These are phyloP conservation scores for Vitis riparia DNA, from an alignment of 164 flowering plant species.

Conservation along the genomic window DNA sequence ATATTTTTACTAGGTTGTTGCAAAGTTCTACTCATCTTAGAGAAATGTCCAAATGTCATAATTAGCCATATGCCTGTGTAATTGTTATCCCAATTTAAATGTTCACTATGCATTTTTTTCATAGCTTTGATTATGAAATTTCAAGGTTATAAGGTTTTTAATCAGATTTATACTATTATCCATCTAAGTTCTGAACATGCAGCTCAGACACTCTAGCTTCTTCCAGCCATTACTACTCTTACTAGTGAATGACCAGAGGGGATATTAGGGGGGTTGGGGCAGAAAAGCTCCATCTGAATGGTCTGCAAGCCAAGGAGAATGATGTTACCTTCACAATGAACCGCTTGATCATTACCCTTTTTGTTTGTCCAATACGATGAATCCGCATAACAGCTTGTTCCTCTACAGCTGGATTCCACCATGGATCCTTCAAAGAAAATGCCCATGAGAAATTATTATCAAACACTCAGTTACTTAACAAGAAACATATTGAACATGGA, in stretches of 20 bases:
- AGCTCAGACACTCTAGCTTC: neutral
- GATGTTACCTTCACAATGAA: conserved; percentile 85
- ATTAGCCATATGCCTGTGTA: neutral
- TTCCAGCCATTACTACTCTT: too few relatives aligned
- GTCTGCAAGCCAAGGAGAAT: neutral
- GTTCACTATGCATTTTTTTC: neutral
- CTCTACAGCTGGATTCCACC: conserved; percentile 99
- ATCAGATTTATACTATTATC: neutral
- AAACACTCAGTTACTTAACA: neutral
- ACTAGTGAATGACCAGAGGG: too few relatives aligned
- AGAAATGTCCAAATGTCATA: too few relatives aligned
- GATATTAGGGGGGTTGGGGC: too few relatives aligned
- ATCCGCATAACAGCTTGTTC: conserved; percentile 99
- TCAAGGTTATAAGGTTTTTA: neutral
- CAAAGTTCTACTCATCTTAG: too few relatives aligned
- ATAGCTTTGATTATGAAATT: neutral
- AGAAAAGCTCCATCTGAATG: neutral
- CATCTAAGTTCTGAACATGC: neutral
- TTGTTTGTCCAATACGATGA: conserved; percentile 97
- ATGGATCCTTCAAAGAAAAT: conserved; percentile 73
- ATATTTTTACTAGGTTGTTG: too few relatives aligned
- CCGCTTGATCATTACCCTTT: conserved; percentile 72
- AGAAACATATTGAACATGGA: neutral
- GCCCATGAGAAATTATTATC: neutral
- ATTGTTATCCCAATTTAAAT: neutral